Conservation (phyloP, 805 yeast genomes). For the Spathaspora passalidarum region DNA sequence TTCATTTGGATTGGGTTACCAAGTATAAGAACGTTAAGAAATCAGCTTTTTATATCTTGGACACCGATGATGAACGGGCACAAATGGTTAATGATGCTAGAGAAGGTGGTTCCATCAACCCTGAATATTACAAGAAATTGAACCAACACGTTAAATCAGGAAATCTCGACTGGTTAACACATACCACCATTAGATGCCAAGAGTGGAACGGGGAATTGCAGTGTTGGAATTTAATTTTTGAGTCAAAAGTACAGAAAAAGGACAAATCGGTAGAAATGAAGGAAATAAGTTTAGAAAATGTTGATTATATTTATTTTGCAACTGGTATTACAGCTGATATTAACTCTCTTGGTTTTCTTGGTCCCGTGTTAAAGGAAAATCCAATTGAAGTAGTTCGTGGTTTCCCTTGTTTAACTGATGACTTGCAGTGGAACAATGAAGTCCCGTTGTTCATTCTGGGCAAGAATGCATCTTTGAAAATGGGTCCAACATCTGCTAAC, state of each 20-base stretch:
- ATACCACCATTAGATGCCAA: slow-evolving; percentile 23
- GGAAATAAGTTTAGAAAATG: slow-evolving; percentile 4
- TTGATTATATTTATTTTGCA: slow-evolving; percentile 40
- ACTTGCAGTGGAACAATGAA: slow-evolving; percentile 39
- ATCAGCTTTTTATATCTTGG: slow-evolving; percentile 40
- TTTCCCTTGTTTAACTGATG: slow-evolving; percentile 42
- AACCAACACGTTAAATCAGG: slow-evolving; percentile 29
- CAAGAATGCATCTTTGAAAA: slow-evolving; percentile 38
- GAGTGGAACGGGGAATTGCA: slow-evolving; percentile 21
- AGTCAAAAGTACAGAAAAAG: not conserved
- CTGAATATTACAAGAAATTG: slow-evolving; percentile 36
- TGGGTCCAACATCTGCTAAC: slow-evolving; percentile 47
- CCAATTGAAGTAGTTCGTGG: slow-evolving; percentile 35
- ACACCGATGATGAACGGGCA: slow-evolving; percentile 39
- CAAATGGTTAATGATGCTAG: slow-evolving; percentile 41
- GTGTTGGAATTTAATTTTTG: slow-evolving; percentile 22
- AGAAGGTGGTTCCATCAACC: slow-evolving; percentile 46
- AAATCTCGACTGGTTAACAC: slow-evolving; percentile 23
- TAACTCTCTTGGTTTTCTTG: slow-evolving; percentile 24
- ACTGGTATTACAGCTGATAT: slow-evolving; percentile 38
- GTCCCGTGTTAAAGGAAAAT: slow-evolving; percentile 20
- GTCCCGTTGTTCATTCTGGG: slow-evolving; percentile 42
- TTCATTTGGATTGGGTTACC: slow-evolving; percentile 50
- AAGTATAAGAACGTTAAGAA: slow-evolving; percentile 44
- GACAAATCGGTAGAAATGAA: not conserved